Base-by-base conservation (phyloP, 768 basidiomycete genomes). In the Dendrothele bispora region DNA sequence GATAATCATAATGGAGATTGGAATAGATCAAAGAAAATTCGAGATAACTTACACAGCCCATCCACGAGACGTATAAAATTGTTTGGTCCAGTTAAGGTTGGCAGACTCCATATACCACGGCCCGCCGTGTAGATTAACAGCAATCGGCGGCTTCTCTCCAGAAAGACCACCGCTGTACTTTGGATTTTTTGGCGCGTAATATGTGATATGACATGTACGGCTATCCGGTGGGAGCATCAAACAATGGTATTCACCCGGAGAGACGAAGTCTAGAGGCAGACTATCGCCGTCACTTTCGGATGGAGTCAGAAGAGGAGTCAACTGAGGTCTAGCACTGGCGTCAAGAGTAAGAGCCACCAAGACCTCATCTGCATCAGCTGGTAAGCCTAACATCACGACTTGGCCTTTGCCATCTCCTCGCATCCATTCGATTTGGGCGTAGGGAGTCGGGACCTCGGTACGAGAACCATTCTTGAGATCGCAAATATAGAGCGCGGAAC, bases 91-190 rank as follows among this genome's bases (percentile, higher is more conserved):
- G 12, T 48, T 57, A 22, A 83, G 62, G 0, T 57, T 70, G 22
- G 73, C 68, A 1, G 48, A n/a, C 11, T 65, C 66, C 5, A 60
- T 60, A 20, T 55, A 44, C 0, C 75, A 82, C 1, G 83, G 82
- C 1, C 82, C 83, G 1, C 82, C 82, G 34, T 84, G 82, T 7
- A 70, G 67, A 10, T 59, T 40, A 12, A 81, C 64, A 5, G 84
- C 62, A 36, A 72, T 70, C 3, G 83, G 82, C 0, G 82, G 83
- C 34, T 64, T 65, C 56, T 77, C 74, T 1, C 63, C 70, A 0
- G 61, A 54, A 3, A 54, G 49, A 7, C 57, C 64, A 0, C 66
- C 74, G 2, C 50, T 50, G 41, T 73, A 81, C 0, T 66, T 57
- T 0, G 75, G 72, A 51, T 81, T 82, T 44, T 65, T 71, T 2